phyloP scores from a whole-genome alignment of 1,284 basidiomycete species.

The Sphaerobolus stellatus region DNA sequence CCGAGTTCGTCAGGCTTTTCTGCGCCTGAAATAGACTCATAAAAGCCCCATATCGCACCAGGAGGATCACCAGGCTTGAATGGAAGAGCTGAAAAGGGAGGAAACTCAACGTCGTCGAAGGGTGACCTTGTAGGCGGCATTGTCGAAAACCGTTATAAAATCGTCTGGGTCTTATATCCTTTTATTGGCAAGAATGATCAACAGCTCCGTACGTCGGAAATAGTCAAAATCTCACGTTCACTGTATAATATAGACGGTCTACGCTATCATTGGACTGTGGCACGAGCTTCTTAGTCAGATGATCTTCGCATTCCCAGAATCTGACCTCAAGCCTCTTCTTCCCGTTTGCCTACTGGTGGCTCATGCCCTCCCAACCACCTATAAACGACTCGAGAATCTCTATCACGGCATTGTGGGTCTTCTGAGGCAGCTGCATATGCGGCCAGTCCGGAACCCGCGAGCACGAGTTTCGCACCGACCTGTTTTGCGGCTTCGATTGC shows the following conservation, averaged over 20 bases:
- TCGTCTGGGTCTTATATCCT: too few relatives aligned
- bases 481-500: slow-evolving; percentile 15
- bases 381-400: slow-evolving; percentile 21
- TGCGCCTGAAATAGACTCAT: not conserved
- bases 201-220: not conserved
- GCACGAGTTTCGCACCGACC: slow-evolving; percentile 20
- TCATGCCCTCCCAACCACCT: slow-evolving; percentile 21
- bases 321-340: not conserved
- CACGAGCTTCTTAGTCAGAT: too few relatives aligned
- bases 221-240: not conserved
- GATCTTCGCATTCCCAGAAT: too few relatives aligned
- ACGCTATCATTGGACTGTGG: not conserved
- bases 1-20: slow-evolving; percentile 1
- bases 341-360: not conserved
- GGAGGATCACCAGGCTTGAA: slow-evolving; percentile 5
- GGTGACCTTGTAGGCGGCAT: not conserved
- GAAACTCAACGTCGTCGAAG: slow-evolving; percentile 3
- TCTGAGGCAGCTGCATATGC: slow-evolving; percentile 18
- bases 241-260: not conserved
- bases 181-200: not conserved
- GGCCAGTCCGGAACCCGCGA: slow-evolving; percentile 18
- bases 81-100: slow-evolving; percentile 1
- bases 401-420: slow-evolving; percentile 17
- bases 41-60: slow-evolving; percentile 7
- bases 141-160: too few relatives aligned